Percentiles rank a stretch among this genome's conserved stretches.
Conservation (phyloP, 2,329 filamentous ascomycete species). For the Sclerotinia nivalis region DNA sequence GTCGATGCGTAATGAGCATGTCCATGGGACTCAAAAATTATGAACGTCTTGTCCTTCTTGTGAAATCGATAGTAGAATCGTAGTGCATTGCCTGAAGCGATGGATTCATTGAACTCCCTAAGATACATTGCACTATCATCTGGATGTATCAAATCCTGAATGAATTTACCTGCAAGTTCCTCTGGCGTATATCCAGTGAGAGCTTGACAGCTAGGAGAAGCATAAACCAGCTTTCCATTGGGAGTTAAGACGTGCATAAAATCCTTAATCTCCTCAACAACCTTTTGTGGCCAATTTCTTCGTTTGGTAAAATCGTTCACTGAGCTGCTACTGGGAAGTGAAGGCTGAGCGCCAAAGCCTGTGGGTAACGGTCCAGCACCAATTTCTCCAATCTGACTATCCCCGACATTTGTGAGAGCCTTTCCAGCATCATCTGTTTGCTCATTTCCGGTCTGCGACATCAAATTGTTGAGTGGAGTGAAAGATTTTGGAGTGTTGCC, state of each 20-base stretch:
- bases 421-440: constrained; percentile 27
- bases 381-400: constrained; percentile 34
- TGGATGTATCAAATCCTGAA: constrained; percentile 80
- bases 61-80: constrained; percentile 85
- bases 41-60: constrained; percentile 70
- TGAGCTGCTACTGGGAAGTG: constrained; percentile 49
- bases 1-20: constrained; percentile 81
- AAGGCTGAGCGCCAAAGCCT: constrained; percentile 37
- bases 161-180: constrained; percentile 71
- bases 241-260: constrained; percentile 84
- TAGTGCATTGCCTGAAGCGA: constrained; percentile 75
- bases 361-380: constrained; percentile 41
- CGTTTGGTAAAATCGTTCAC: constrained; percentile 66
- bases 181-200: constrained; percentile 74
- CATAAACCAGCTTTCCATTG: constrained; percentile 79
- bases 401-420: constrained; percentile 23
- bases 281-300: constrained; percentile 81
- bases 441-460: constrained; percentile 29
- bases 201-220: constrained; percentile 73
- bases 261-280: constrained; percentile 87
- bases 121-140: constrained; percentile 83
- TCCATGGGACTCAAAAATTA: constrained; percentile 87
- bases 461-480: constrained; percentile 32
- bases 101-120: constrained; percentile 85
- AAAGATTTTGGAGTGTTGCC: constrained; percentile 35